phyloP scores from a whole-genome alignment of 140 eudicot species.

The Oenanthe javanica region DNA sequence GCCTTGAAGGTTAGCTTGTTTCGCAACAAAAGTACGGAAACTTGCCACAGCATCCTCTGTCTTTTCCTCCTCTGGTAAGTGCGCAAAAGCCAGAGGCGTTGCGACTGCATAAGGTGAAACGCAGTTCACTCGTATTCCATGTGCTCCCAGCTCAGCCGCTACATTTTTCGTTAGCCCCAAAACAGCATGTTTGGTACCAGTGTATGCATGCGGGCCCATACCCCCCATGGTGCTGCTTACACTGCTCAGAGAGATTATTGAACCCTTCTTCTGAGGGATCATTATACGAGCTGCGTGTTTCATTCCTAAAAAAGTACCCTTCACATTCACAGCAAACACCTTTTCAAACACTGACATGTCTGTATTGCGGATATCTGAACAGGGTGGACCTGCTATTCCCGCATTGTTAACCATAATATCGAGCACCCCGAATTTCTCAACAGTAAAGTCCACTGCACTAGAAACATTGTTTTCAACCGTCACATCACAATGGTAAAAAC shows the following conservation, averaged over 20 bases:
- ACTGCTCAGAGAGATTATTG: constrained; percentile 55
- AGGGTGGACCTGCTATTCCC: constrained; percentile 64
- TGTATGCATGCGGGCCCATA: constrained; percentile 62
- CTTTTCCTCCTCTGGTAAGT: constrained; percentile 62
- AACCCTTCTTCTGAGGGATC: constrained; percentile 78
- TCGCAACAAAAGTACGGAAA: constrained; percentile 45
- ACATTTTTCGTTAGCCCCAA: constrained; percentile 72
- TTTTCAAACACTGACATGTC: constrained; percentile 50
- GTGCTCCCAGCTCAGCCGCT: constrained; percentile 79
- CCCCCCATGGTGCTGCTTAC: constrained; percentile 63
- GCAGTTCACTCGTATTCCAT: constrained; percentile 82
- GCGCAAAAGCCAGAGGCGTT: constrained; percentile 65
- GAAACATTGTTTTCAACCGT: constrained; percentile 52
- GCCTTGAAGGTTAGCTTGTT: constrained; percentile 67
- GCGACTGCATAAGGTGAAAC: constrained; percentile 83
- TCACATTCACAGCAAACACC: constrained; percentile 68
- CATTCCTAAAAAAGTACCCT: constrained; percentile 89
- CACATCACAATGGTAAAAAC: constrained; percentile 78
- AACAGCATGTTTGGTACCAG: constrained; percentile 79
- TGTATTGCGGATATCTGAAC: constrained; percentile 63
- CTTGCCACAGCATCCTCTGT: constrained; percentile 52
- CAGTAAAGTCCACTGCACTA: constrained; percentile 64
- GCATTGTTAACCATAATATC: constrained; percentile 93
- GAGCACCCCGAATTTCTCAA: constrained; percentile 57
- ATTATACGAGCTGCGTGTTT: constrained; percentile 88